Conservation (phyloP, 495 filamentous ascomycete species). For the Tirmania nivea region DNA sequence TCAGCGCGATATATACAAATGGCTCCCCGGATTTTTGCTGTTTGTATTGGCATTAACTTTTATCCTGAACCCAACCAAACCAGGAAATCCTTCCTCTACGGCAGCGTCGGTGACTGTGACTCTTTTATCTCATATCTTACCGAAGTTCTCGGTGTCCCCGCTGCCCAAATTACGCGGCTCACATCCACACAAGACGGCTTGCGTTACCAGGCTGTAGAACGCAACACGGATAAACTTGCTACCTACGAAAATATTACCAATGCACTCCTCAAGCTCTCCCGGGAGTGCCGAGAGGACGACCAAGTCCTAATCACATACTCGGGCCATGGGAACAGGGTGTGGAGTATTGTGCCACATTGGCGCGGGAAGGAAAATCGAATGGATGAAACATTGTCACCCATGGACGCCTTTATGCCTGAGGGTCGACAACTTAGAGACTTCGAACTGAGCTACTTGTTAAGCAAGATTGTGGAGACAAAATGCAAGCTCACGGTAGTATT, state of each 20-base stretch:
- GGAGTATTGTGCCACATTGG: neutral
- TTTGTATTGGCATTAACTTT: neutral
- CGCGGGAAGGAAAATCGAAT: neutral
- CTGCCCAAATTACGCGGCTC: neutral
- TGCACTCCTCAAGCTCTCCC: neutral
- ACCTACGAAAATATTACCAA: neutral
- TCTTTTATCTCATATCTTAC: neutral
- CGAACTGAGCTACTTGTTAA: neutral
- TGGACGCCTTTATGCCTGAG: neutral
- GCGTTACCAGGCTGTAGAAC: no score
- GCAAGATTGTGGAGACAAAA: neutral
- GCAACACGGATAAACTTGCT: neutral
- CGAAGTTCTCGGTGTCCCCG: neutral
- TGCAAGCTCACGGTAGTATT: neutral
- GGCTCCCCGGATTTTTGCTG: neutral
- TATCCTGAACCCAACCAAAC: neutral
- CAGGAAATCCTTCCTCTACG: neutral
- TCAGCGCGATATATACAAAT: no score
- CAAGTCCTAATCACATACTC: neutral
- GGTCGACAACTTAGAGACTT: neutral
- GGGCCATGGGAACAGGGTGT: neutral
- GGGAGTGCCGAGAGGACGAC: neutral
- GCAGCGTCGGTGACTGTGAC: neutral
- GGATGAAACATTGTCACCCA: neutral
- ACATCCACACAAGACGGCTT: neutral